Evolutionary conservation across 2,329 filamentous ascomycete species (phyloP).

Genomic region (Fonsecaea multimorphosa): DNA sequence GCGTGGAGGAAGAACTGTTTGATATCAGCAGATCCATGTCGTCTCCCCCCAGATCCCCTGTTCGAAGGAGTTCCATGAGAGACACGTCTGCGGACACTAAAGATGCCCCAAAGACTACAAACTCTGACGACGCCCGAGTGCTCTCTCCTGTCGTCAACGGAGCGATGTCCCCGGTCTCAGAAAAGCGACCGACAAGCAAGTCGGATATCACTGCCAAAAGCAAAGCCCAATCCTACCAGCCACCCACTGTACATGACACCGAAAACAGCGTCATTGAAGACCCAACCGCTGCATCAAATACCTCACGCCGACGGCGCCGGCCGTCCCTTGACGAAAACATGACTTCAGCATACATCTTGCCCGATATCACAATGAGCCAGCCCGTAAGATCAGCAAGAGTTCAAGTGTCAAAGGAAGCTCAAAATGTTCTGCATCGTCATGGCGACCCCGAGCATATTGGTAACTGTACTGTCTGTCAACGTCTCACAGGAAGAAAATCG

Average conservation of each 20-base stretch:
- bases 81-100: conserved; percentile 25
- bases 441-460: conserved; percentile 57
- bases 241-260: conserved; percentile 34
- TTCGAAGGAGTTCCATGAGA: conserved; percentile 22
- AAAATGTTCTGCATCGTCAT: conserved; percentile 50
- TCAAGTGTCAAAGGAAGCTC: conserved; percentile 48
- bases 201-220: conserved; percentile 14
- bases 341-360: conserved; percentile 69
- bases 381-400: conserved; percentile 40
- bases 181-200: conserved; percentile 26
- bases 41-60: conserved; percentile 30
- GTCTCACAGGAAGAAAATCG: conserved; percentile 46
- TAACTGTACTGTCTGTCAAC: conserved; percentile 64
- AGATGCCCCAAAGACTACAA: conserved; percentile 29
- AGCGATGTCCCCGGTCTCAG: conserved; percentile 18
- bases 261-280: conserved; percentile 37
- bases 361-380: conserved; percentile 63
- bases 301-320: conserved; percentile 57
- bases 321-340: conserved; percentile 57
- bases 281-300: conserved; percentile 52
- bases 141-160: conserved; percentile 30
- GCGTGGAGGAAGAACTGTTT: conserved; percentile 39
- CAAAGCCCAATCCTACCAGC: conserved; percentile 28
- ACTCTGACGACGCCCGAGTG: conserved; percentile 39
- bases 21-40: conserved; percentile 38